Base-by-base conservation (phyloP, 805 yeast genomes). In the Ogataea saltuana region DNA sequence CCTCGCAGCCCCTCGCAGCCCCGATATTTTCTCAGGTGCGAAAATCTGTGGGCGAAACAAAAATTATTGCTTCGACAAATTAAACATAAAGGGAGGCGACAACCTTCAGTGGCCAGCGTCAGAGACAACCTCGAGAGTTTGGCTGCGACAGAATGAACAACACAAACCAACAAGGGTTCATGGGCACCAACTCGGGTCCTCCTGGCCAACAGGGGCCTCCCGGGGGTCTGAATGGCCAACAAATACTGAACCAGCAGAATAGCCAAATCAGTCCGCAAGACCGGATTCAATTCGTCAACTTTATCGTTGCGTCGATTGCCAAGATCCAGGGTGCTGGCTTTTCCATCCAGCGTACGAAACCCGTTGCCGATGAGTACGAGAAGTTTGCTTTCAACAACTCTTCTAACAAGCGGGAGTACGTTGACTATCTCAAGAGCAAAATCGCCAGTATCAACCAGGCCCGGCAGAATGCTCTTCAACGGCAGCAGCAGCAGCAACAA, bases 311-410 rank as follows among this genome's bases (percentile, higher is more conserved):
- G 1, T 54, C 67, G 9, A 50, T 64, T n/a, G 60, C 64, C 28
- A 61, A 61, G 35, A 54, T 63, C 16, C 67, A 63, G 41, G 69
- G 69, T 2, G 47, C 55, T 16, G 52, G 40, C 26, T 63, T 63
- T 22, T 53, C 59, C 8, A 41, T 53, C 18, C 69, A 65, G 39
- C 75, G 71, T 51, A 65, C 76, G 53, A 75, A 72, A 53, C 63
- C 71, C 3, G 69, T 80, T 53, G 88, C 89, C 4, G 83, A 80
- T 53, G 87, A 83, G 55, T 83, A 81, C 52, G 93, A 85, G 58
- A 76, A 80, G 45, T 78, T 72, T 52, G 76, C 88, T 18, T 84
- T 73, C 58, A 71, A 73, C 43, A 79, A 79, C 44, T 71, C 87
- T 10, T 70, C 72, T 8, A 68, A 77, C 16, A 78, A 79, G 51